Conservation (phyloP, 2,329 filamentous ascomycete genomes). For the Fusarium guadeloupense region DNA sequence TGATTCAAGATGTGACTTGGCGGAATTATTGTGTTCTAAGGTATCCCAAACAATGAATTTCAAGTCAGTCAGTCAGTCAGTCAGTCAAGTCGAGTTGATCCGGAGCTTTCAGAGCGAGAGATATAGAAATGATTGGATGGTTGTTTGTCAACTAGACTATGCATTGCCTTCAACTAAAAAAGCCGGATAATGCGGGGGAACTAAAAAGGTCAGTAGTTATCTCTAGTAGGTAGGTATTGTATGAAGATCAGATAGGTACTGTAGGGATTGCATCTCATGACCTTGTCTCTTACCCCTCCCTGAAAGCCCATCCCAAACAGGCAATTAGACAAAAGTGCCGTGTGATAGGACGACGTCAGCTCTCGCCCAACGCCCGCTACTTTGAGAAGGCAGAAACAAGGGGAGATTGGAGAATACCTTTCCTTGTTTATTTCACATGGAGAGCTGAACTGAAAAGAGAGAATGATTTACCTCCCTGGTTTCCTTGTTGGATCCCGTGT, state of each 20-base stretch:
- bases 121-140: constrained; percentile 10
- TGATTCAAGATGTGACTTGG: constrained; percentile 21
- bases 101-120: constrained; percentile 2
- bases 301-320: background rate
- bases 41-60: constrained; percentile 8
- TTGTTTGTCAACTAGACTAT: background rate
- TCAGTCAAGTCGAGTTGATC: constrained; percentile 1
- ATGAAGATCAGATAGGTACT: background rate
- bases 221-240: too few relatives aligned
- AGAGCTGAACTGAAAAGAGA: background rate
- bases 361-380: background rate
- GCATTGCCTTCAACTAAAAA: background rate
- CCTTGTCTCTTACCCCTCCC: background rate
- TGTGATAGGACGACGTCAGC: constrained; percentile 30
- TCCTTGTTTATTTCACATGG: too few relatives aligned
- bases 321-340: constrained; percentile 20
- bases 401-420: background rate
- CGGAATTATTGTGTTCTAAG: constrained; percentile 20
- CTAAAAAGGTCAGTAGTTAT: background rate
- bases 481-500: constrained; percentile 1
- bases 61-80: too few relatives aligned
- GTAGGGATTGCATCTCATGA: constrained; percentile 4
- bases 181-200: constrained; percentile 13
- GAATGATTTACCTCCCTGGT: background rate
- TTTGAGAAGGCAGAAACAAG: background rate